phyloP scores from a whole-genome alignment of 148 eudicot genomes.

The Limonium bicolor region DNA sequence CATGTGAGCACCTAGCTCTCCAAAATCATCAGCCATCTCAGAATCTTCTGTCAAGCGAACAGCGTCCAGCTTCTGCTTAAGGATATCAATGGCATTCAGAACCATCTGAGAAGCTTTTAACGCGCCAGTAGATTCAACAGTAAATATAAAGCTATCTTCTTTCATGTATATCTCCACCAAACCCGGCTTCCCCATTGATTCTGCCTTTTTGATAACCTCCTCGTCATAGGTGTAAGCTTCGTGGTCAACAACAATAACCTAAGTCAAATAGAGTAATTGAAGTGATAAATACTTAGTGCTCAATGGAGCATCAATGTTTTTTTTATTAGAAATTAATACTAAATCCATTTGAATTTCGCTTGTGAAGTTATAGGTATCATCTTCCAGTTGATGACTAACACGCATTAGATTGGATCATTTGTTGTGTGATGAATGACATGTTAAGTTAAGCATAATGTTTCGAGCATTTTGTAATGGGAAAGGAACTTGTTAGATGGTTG shows the following conservation, averaged over 20 bases:
- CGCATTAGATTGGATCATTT: no score
- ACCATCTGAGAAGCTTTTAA: constrained; percentile 74
- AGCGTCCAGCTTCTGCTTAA: constrained; percentile 77
- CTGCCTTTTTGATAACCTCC: constrained; percentile 81
- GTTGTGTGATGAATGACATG: no score
- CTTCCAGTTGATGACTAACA: no score
- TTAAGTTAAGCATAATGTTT: no score
- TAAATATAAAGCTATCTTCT: constrained; percentile 84
- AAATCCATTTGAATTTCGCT: no score
- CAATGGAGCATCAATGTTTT: neutral
- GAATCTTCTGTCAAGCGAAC: constrained; percentile 77
- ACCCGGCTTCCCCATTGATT: constrained; percentile 81
- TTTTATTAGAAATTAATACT: neutral
- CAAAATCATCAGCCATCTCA: constrained; percentile 76
- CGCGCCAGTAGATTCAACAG: constrained; percentile 93
- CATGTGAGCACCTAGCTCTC: constrained; percentile 13
- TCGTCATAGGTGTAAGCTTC: constrained; percentile 88
- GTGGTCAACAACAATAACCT: constrained; percentile 67
- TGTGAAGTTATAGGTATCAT: no score
- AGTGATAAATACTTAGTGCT: neutral
- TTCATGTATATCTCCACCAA: constrained; percentile 58
- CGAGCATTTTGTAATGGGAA: no score
- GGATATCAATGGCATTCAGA: constrained; percentile 67
- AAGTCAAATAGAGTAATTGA: neutral
- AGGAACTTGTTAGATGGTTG: no score